Evolutionary conservation across 2,329 filamentous ascomycete species (phyloP), one percentile per base, ranked within the genome.

Genomic region (Cladosporium sp.): DNA sequence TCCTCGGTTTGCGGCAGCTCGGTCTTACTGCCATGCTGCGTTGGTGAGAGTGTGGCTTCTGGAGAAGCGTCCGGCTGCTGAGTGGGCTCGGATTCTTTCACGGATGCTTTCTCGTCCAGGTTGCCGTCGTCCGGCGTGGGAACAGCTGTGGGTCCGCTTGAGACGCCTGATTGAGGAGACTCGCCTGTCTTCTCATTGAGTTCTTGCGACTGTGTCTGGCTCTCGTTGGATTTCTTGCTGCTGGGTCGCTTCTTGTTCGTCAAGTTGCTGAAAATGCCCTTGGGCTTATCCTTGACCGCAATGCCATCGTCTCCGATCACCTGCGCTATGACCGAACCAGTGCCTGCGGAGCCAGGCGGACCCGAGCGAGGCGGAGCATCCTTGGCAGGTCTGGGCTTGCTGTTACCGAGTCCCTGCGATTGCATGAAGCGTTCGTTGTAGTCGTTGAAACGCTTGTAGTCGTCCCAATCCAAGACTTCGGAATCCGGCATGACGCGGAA

Each of bases 401-500:
- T 85, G 71, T 72, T 74, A 20, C 80, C 67, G 58, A 73, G 60
- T 61, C 75, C 67, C 74, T 88, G 68, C 61, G 79, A 69, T 60
- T 86, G 84, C 50, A 81, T 80, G 73, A 99, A 96, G 40, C 84
- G 81, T 58, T 86, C 83, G 15, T 80, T 78, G 66, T 96, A 97
- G 4, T 83, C 79, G 48, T 81, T 78, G 64, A 87, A 95, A 58
- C 95, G 86, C 56, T 88, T 86, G 70, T 99, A 99, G 56, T 95
- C 88, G 58, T 87, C 84, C 93, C 93, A 99, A 38, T 87, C 92
- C 56, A 83, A 85, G 20, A 96, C 93, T 64, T 96, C 89, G 45
- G 85, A 96, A 67, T 99, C 93, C 1, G 93, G 93, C 88, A 95
- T 95, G 69, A 91, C 96, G 41, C 91, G 84, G 74, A 99, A 99